Conservation (phyloP, 2,329 filamentous ascomycete genomes). For the Onygena corvina region DNA sequence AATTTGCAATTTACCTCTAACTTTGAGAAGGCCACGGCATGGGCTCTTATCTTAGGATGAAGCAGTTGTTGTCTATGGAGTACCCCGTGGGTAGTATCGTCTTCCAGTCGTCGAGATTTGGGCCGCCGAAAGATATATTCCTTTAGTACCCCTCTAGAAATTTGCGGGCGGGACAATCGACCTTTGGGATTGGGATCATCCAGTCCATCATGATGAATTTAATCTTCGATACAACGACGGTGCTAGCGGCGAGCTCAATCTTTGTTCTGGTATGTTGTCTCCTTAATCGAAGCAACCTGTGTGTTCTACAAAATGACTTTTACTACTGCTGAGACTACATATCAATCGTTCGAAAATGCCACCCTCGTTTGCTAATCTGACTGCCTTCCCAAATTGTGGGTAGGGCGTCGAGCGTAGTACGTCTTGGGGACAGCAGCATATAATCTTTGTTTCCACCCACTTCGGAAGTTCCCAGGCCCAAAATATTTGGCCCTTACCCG, state of each 20-base stretch:
- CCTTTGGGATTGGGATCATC: background rate
- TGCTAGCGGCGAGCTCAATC: background rate
- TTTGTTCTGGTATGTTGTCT: background rate
- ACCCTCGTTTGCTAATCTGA: background rate
- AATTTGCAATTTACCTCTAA: background rate
- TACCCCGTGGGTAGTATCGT: too few relatives aligned
- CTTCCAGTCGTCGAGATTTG: too few relatives aligned
- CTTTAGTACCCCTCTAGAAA: too few relatives aligned
- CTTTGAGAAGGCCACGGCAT: background rate
- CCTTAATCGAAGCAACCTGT: background rate
- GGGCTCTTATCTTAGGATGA: too few relatives aligned
- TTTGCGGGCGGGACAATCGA: too few relatives aligned
- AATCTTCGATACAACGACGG: background rate
- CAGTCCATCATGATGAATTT: background rate
- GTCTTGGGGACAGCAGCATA: background rate
- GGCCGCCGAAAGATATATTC: too few relatives aligned
- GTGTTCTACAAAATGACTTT: background rate
- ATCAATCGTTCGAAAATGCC: background rate
- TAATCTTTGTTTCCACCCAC: slow-evolving; percentile 20
- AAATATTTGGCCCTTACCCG: slow-evolving; percentile 14
- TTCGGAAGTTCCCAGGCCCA: slow-evolving; percentile 19
- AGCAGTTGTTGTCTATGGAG: too few relatives aligned
- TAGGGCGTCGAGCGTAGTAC: background rate
- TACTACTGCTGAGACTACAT: background rate
- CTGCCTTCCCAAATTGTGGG: background rate